phyloP scores from a whole-genome alignment of 2,329 filamentous ascomycete species.

The Claviceps maximensis region DNA sequence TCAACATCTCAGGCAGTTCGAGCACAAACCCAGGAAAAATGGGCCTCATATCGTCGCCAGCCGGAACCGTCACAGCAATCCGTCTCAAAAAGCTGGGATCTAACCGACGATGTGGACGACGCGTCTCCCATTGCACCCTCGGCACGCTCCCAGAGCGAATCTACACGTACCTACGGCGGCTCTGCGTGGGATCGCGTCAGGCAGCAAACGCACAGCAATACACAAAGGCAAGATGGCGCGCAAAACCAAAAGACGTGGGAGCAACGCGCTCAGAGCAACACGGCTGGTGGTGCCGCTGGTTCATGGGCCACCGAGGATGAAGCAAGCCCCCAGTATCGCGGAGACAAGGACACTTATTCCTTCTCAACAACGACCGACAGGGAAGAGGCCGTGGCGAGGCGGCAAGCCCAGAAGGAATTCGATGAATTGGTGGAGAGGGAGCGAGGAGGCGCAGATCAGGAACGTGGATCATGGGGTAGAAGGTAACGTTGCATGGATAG shows the following conservation, averaged over 20 bases:
- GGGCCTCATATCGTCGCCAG: conserved; percentile 7
- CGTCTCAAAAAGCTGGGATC: conserved; percentile 12
- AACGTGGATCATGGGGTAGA: conserved; percentile 13
- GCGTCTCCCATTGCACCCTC: conserved; percentile 29
- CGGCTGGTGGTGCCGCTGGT: background rate
- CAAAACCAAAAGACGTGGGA: conserved; percentile 11
- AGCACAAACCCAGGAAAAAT: conserved; percentile 7
- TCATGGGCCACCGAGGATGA: conserved; percentile 15
- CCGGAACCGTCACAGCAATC: conserved; percentile 6
- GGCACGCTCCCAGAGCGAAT: conserved; percentile 11
- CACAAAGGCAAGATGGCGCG: conserved; percentile 10
- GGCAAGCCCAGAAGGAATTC: conserved; percentile 37
- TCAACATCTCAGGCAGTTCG: background rate
- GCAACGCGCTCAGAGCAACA: conserved; percentile 1
- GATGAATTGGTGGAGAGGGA: conserved; percentile 35
- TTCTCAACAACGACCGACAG: conserved; percentile 23
- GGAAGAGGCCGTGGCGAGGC: conserved; percentile 25
- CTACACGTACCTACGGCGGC: conserved; percentile 10
- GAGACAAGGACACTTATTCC: conserved; percentile 17
- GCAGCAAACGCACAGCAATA: conserved; percentile 21
- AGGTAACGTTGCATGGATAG: conserved; percentile 5
- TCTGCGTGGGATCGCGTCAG: conserved; percentile 34
- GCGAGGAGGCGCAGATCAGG: conserved; percentile 19
- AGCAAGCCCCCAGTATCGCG: conserved; percentile 9
- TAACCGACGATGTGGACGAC: conserved; percentile 23